Percentiles rank a stretch among this genome's conserved stretches.
Conservation (phyloP, 2,329 filamentous ascomycete genomes). For the Colletotrichum musicola region DNA sequence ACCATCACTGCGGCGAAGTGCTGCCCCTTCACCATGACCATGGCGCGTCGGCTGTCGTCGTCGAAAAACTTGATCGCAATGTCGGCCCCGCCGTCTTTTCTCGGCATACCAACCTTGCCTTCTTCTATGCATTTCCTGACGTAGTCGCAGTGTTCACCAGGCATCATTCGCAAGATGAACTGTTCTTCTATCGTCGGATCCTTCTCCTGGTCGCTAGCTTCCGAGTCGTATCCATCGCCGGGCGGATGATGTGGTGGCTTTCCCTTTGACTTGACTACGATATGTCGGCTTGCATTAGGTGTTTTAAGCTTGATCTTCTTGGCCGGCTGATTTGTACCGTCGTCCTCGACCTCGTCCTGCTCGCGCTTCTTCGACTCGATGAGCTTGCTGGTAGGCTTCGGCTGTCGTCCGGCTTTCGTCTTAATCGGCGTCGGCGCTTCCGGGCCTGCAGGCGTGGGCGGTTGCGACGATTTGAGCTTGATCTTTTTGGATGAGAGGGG, state of each 20-base stretch:
- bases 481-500: slow-evolving; percentile 49
- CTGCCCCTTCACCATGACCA: slow-evolving; percentile 76
- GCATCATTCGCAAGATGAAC: slow-evolving; percentile 88
- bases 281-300: slow-evolving; percentile 50
- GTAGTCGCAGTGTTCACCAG: slow-evolving; percentile 88
- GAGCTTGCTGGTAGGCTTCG: slow-evolving; percentile 70
- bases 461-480: slow-evolving; percentile 55
- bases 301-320: slow-evolving; percentile 68
- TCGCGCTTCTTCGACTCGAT: slow-evolving; percentile 71
- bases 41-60: slow-evolving; percentile 77
- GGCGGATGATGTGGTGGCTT: slow-evolving; percentile 75
- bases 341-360: slow-evolving; percentile 67
- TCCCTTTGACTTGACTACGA: slow-evolving; percentile 73
- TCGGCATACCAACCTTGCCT: slow-evolving; percentile 78
- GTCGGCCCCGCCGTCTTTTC: slow-evolving; percentile 77
- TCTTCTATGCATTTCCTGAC: slow-evolving; percentile 81
- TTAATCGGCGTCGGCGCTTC: slow-evolving; percentile 52
- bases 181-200: slow-evolving; percentile 93
- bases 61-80: slow-evolving; percentile 85
- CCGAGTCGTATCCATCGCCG: slow-evolving; percentile 96
- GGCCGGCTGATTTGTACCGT: slow-evolving; percentile 53
- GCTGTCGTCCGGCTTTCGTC: slow-evolving; percentile 71
- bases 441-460: slow-evolving; percentile 51
- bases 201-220: slow-evolving; percentile 88
- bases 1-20: slow-evolving; percentile 84